phyloP scores from a whole-genome alignment of 495 filamentous ascomycete species.

The Annulohypoxylon nitens region DNA sequence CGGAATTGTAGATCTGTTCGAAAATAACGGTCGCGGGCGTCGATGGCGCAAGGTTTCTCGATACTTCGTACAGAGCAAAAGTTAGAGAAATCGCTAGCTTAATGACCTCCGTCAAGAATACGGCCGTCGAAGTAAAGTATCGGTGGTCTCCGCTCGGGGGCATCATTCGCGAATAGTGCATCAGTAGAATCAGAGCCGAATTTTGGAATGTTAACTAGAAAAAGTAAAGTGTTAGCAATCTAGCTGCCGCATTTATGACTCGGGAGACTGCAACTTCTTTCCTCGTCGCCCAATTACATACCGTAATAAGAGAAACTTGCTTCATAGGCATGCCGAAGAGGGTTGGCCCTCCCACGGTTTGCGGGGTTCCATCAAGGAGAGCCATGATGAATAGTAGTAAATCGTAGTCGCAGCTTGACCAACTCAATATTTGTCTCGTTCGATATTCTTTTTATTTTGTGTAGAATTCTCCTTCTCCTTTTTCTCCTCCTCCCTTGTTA shows the following conservation, averaged over 20 bases:
- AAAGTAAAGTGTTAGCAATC: conserved; percentile 46
- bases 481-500: conserved; percentile 4
- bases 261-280: conserved; percentile 1
- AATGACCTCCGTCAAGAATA: conserved; percentile 92
- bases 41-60: conserved; percentile 76
- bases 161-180: conserved; percentile 96
- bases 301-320: conserved; percentile 81
- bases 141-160: conserved; percentile 81
- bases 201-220: conserved; percentile 82
- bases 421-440: conserved; percentile 20
- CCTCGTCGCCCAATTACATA: conserved; percentile 58
- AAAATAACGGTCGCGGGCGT: conserved; percentile 84
- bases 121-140: conserved; percentile 93
- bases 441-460: background rate
- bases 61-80: conserved; percentile 89
- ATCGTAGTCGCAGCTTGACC: conserved; percentile 14
- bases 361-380: conserved; percentile 53
- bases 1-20: conserved; percentile 78
- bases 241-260: background rate
- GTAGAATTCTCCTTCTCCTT: background rate
- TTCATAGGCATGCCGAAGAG: conserved; percentile 78
- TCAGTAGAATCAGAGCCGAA: conserved; percentile 81
- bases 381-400: conserved; percentile 50
- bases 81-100: conserved; percentile 89
- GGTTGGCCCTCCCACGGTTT: conserved; percentile 57